These are phyloP conservation scores for Camelina neglecta DNA, from an alignment of 345 rosid genomes.

Conservation along the genomic window DNA sequence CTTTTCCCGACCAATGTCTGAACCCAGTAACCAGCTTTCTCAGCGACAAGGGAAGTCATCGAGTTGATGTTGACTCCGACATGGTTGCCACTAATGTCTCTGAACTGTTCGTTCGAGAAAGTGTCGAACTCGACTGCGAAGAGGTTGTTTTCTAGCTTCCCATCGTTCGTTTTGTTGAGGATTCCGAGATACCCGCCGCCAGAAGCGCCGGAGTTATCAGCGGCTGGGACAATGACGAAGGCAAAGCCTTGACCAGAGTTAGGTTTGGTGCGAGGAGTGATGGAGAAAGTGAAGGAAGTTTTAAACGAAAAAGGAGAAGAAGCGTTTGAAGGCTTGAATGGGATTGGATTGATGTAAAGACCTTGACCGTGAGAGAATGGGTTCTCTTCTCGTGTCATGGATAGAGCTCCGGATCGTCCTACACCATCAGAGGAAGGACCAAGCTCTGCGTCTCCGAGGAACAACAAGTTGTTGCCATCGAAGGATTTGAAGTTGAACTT, in stretches of 20 bases:
- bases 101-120: constrained; percentile 34
- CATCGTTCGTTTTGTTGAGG: constrained; percentile 44
- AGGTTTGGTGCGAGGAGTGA: constrained; percentile 37
- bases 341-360: constrained; percentile 33
- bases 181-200: constrained; percentile 45
- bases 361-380: constrained; percentile 44
- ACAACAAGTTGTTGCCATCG: constrained; percentile 22
- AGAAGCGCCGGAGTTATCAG: constrained; percentile 28
- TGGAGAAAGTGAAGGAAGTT: constrained; percentile 45
- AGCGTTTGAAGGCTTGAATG: constrained; percentile 30
- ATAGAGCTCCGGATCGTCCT: constrained; percentile 33
- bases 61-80: constrained; percentile 50
- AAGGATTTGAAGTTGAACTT: constrained; percentile 38
- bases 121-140: constrained; percentile 42
- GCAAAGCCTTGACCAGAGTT: constrained; percentile 45
- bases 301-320: constrained; percentile 38
- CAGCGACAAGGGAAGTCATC: constrained; percentile 35
- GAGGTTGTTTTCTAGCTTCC: constrained; percentile 29
- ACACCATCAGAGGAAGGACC: constrained; percentile 37
- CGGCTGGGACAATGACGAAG: constrained; percentile 37
- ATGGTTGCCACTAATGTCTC: constrained; percentile 49
- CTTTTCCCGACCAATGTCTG: constrained; percentile 40
- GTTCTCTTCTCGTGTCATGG: constrained; percentile 41
- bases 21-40: constrained; percentile 44
- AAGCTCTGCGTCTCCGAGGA: constrained; percentile 43